phyloP scores from a whole-genome alignment of 108 stramenopile genomes.

The Aurantiochytrium sp. region DNA sequence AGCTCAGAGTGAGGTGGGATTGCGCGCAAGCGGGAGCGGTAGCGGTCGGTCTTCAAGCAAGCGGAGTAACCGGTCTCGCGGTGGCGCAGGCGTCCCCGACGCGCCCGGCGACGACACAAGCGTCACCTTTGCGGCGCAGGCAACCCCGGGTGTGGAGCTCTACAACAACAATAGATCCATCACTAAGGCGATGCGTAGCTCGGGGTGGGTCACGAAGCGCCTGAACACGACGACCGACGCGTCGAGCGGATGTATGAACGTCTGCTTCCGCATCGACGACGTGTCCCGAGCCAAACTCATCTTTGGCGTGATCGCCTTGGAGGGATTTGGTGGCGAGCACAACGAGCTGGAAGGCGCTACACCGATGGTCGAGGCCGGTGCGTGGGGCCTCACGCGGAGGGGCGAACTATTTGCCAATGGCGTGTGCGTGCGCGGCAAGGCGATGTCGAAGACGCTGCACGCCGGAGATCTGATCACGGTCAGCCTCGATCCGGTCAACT shows the following conservation, averaged over 20 bases:
- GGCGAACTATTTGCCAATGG: not conserved
- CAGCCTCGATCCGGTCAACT: not conserved
- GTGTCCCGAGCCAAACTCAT: not conserved
- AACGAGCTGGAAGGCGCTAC: not conserved
- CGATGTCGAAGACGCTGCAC: not conserved
- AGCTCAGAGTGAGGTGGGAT: not conserved
- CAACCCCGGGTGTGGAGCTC: not conserved
- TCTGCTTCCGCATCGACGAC: slow-evolving; percentile 1
- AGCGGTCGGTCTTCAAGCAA: too few relatives aligned
- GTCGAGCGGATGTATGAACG: not conserved
- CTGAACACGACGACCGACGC: not conserved
- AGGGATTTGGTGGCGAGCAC: not conserved
- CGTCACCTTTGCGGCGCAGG: not conserved
- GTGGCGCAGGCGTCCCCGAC: too few relatives aligned
- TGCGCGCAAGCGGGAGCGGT: not conserved
- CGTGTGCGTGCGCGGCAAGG: not conserved
- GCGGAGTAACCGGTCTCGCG: too few relatives aligned
- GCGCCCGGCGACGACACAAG: not conserved
- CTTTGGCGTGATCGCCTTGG: not conserved
- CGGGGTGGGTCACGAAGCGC: not conserved
- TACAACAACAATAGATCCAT: slow-evolving; percentile 19
- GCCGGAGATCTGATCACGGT: slow-evolving; percentile 9
- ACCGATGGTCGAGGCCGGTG: not conserved
- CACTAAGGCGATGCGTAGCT: not conserved
- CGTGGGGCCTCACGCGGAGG: not conserved